Conservation (phyloP, 805 yeast genomes). For the Jamesozyma spencerorum region DNA sequence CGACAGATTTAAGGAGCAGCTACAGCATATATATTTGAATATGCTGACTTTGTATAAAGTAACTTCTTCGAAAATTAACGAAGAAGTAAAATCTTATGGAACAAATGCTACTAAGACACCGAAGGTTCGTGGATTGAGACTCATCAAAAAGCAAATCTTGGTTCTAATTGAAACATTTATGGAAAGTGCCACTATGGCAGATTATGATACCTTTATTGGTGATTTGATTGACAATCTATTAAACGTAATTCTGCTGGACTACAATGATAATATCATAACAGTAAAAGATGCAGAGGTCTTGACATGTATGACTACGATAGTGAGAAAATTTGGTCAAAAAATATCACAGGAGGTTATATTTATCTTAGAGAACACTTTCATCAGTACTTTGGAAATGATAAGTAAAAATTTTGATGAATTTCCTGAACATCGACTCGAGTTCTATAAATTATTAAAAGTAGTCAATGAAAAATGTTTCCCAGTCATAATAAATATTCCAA, state of each 20-base stretch:
- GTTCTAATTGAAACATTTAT: conserved; percentile 79
- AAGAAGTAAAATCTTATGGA: conserved; percentile 65
- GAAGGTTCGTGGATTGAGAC: conserved; percentile 81
- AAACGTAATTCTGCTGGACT: conserved; percentile 75
- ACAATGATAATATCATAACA: conserved; percentile 74
- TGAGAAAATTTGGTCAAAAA: conserved; percentile 63
- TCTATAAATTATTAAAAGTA: conserved; percentile 8
- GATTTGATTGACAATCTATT: conserved; percentile 74
- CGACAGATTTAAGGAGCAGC: conserved; percentile 74
- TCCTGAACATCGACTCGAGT: conserved; percentile 87
- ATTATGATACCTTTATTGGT: conserved; percentile 65
- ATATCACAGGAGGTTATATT: conserved; percentile 67
- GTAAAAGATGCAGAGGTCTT: conserved; percentile 95
- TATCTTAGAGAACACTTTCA: conserved; percentile 77
- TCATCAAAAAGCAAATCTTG: conserved; percentile 85
- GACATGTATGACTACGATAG: conserved; percentile 80
- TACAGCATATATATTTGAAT: conserved; percentile 71
- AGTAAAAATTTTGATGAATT: conserved; percentile 84
- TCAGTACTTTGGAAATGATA: conserved; percentile 85
- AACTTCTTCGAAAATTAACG: conserved; percentile 70
- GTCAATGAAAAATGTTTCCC: conserved; percentile 49
- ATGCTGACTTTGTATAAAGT: conserved; percentile 81
- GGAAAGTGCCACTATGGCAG: conserved; percentile 55
- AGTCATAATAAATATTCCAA: conserved; percentile 68
- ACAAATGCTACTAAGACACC: conserved; percentile 75